phyloP scores from a whole-genome alignment of 1,284 basidiomycete genomes.

The Calocybe gambosa region DNA sequence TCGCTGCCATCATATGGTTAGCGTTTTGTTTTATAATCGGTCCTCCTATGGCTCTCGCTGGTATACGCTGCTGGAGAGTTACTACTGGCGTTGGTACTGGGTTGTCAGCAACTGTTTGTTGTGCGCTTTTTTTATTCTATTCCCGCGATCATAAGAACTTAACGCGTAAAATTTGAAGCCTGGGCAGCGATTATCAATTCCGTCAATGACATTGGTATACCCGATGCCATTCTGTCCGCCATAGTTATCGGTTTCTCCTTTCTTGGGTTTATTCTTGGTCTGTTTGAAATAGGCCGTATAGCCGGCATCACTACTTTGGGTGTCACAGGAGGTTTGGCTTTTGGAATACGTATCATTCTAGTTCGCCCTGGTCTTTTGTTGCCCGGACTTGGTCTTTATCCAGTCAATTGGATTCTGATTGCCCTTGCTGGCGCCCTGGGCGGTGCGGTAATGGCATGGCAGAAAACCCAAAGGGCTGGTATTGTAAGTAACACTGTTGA shows the following conservation, averaged over 20 bases:
- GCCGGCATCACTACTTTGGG: slow-evolving; percentile 42
- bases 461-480: slow-evolving; percentile 35
- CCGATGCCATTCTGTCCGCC: slow-evolving; percentile 45
- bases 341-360: slow-evolving; percentile 50
- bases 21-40: slow-evolving; percentile 45
- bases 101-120: slow-evolving; percentile 37
- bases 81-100: slow-evolving; percentile 52
- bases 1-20: slow-evolving; percentile 53
- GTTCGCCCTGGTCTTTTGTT: slow-evolving; percentile 45
- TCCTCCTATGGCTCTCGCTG: slow-evolving; percentile 45
- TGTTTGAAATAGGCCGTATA: slow-evolving; percentile 42
- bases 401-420: slow-evolving; percentile 50
- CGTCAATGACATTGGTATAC: slow-evolving; percentile 37
- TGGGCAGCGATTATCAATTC: slow-evolving; percentile 60
- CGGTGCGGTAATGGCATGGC: slow-evolving; percentile 35
- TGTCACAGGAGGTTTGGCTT: slow-evolving; percentile 46
- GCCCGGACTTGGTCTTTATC: slow-evolving; percentile 28
- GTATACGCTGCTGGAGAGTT: slow-evolving; percentile 48
- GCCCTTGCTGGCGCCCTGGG: slow-evolving; percentile 35
- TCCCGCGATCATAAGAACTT: neutral
- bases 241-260: slow-evolving; percentile 44
- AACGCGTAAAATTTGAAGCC: slow-evolving; percentile 26
- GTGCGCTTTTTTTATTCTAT: slow-evolving; percentile 30
- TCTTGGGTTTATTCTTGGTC: slow-evolving; percentile 45
- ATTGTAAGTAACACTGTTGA: slow-evolving; percentile 37